These are phyloP conservation scores for Sutorius eximius DNA, from an alignment of 1,284 basidiomycete species.

Conservation along the genomic window DNA sequence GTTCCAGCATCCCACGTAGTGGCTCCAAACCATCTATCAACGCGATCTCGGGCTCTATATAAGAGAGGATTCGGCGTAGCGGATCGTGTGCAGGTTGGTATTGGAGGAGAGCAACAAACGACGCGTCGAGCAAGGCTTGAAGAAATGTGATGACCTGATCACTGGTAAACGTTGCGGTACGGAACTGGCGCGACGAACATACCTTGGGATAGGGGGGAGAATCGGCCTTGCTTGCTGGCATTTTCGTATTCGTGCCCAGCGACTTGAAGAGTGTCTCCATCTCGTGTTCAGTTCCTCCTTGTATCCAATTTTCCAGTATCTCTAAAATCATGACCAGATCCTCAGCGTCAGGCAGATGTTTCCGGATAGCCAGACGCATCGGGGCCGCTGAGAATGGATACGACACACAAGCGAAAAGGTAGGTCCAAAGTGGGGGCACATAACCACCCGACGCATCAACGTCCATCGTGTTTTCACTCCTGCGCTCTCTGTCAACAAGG, in stretches of 20 bases:
- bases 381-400: slow-evolving; percentile 54
- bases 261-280: slow-evolving; percentile 42
- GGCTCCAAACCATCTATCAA: slow-evolving; percentile 50
- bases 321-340: slow-evolving; percentile 52
- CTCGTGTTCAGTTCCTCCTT: slow-evolving; percentile 42
- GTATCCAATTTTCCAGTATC: slow-evolving; percentile 57
- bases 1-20: slow-evolving; percentile 59
- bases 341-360: slow-evolving; percentile 51
- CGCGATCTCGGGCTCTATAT: slow-evolving; percentile 54
- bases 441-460: slow-evolving; percentile 45
- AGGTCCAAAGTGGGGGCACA: slow-evolving; percentile 46
- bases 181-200: neutral
- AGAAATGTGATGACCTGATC: slow-evolving; percentile 57
- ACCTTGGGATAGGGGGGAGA: slow-evolving; percentile 57
- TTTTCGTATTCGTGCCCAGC: slow-evolving; percentile 29
- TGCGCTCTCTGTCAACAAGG: slow-evolving; percentile 39
- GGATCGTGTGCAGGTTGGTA: slow-evolving; percentile 54
- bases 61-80: slow-evolving; percentile 48
- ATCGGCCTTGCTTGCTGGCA: slow-evolving; percentile 18
- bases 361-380: slow-evolving; percentile 56
- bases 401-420: slow-evolving; percentile 50
- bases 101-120: slow-evolving; percentile 63
- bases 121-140: slow-evolving; percentile 65
- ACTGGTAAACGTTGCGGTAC: slow-evolving; percentile 3
- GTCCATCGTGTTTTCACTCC: slow-evolving; percentile 50